Percentiles rank a stretch among this genome's conserved stretches.
These are phyloP conservation scores for Mitragyna speciosa DNA, from an alignment of 257 asterid species.

Conservation along the genomic window DNA sequence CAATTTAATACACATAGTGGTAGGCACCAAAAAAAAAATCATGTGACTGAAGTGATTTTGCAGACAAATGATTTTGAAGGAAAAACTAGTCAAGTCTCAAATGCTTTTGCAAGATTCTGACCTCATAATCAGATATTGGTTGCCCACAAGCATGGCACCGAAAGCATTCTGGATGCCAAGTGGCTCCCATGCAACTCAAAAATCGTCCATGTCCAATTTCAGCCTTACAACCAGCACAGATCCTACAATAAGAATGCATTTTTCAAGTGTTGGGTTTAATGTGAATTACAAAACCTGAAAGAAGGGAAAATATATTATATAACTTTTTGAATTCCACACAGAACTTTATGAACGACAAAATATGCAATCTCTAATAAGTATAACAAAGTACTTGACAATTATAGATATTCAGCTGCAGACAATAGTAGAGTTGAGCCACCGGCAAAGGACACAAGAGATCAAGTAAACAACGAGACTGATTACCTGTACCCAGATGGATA, in stretches of 20 bases:
- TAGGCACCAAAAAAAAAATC: constrained; percentile 5
- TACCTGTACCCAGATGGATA: constrained; percentile 73
- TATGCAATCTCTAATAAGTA: neutral
- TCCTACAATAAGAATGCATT: constrained; percentile 46
- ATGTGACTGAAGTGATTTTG: neutral
- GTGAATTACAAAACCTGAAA: neutral
- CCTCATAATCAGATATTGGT: constrained; percentile 97
- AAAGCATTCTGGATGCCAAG: constrained; percentile 99
- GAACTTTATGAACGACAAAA: neutral
- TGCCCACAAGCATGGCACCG: constrained; percentile 71
- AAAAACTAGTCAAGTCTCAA: neutral
- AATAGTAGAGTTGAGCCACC: neutral
- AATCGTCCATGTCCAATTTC: constrained; percentile 94
- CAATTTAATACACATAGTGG: constrained; percentile 12
- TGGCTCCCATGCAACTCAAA: constrained; percentile 89
- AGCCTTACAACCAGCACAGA: constrained; percentile 86
- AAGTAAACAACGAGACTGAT: constrained; percentile 17
- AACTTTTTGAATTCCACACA: neutral
- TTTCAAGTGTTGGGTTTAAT: constrained; percentile 13
- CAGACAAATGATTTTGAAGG: neutral
- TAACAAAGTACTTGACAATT: neutral
- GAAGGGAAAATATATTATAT: neutral
- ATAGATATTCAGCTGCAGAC: too few relatives aligned
- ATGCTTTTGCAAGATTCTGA: constrained; percentile 27
- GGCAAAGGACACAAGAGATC: neutral